A percentile compares a stretch with the other conserved stretches of the same genome.
These are phyloP conservation scores for Cladophialophora bantiana DNA, from an alignment of 2,329 filamentous ascomycete species.

Conservation along the genomic window DNA sequence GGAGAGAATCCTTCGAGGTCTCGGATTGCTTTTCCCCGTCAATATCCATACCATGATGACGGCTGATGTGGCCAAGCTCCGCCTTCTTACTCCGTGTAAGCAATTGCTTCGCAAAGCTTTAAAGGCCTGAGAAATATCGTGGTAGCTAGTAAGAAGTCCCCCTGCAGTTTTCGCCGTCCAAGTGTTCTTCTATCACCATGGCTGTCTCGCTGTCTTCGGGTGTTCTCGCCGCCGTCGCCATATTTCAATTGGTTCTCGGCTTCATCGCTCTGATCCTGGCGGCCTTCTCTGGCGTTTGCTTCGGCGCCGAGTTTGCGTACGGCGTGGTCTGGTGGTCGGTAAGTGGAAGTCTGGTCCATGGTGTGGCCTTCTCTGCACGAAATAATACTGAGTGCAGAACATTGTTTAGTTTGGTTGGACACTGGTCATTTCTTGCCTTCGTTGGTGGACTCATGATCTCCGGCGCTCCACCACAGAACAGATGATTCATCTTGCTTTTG, in stretches of 20 bases:
- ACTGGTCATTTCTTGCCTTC: slow-evolving; percentile 9
- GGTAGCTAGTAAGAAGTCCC: not conserved
- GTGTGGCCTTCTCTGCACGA: not conserved
- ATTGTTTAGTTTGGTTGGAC: slow-evolving; percentile 13
- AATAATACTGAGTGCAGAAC: not conserved
- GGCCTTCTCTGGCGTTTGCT: slow-evolving; percentile 19
- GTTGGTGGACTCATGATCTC: slow-evolving; percentile 14
- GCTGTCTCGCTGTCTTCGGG: not conserved
- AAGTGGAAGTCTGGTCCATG: not conserved
- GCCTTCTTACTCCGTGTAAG: not conserved
- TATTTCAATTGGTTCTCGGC: slow-evolving; percentile 11
- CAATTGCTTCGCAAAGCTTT: slow-evolving; percentile 1
- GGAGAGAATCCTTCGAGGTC: not conserved
- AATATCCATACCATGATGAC: slow-evolving; percentile 4
- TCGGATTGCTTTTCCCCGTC: not conserved
- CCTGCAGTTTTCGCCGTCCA: not conserved
- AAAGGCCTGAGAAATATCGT: not conserved
- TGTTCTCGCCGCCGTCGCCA: not conserved
- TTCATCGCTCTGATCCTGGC: slow-evolving; percentile 18
- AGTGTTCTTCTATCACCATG: not conserved
- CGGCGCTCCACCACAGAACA: slow-evolving; percentile 10
- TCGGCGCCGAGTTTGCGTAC: slow-evolving; percentile 15
- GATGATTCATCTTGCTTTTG: slow-evolving; percentile 10
- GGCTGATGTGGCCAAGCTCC: slow-evolving; percentile 5
- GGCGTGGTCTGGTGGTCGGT: slow-evolving; percentile 24